Base-by-base conservation (phyloP, 768 basidiomycete genomes). In the Cyclocybe aegerita region DNA sequence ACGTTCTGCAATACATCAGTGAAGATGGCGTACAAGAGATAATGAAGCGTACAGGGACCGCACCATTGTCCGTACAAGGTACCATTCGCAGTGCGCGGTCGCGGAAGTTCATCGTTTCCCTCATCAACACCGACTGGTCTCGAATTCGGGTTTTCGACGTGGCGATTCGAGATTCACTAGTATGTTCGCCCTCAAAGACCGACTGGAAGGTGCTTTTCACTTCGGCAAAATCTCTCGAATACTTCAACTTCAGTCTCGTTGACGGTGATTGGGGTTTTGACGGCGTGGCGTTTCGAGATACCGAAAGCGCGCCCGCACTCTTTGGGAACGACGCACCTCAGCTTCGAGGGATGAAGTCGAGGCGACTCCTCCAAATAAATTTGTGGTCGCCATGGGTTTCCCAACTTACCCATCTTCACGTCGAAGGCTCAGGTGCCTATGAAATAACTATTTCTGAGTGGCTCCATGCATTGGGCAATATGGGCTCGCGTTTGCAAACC, bases 61-160 rank as follows among this genome's bases (percentile, higher is more conserved):
- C 50, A 2, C 44, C 50, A 23, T 32, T 52, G 2, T 34, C 17
- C 8, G n/a, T 52, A 14, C 46, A 46, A 16, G 50, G 50, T 2
- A 3, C 15, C 11, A 11, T 37, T 37, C 44, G 41, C 3, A 9
- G 36, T 4, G 17, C 23, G 23, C 23, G 23, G 23, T 23, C 23
- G 23, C 23, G 23, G 23, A 23, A 23, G 23, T 23, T 23, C 23
- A 23, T 5, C 23, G 23, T 23, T 23, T 23, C 23, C 23, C 23
- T 23, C 23, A 23, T 23, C 23, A 23, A 23, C 23, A 23, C 23
- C 23, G 23, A 23, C 23, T 23, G 23, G 23, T 23, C 23, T 23
- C 23, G 23, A 23, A 23, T 23, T 40, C 1, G 45, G 41, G 50
- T 14, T 43, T 52, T 4, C 43, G 43, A 14, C 14, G 39, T 17